Evolutionary conservation across 306 rosid species (phyloP), one percentile per base, ranked within the genome.

Genomic region (Prunus mongolica): DNA sequence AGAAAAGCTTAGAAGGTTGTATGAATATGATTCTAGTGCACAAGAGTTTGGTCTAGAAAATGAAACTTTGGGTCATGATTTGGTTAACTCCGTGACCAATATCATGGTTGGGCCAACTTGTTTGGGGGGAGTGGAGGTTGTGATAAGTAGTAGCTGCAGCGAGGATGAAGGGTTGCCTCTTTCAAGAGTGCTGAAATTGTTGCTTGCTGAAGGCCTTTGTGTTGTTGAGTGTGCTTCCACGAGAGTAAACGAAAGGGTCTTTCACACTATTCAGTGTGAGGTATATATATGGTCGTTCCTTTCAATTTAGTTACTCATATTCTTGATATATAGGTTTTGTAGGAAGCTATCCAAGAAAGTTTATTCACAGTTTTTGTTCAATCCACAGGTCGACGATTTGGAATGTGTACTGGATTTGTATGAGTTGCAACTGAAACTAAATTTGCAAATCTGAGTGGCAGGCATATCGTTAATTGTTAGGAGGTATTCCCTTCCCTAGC

Each of bases 1-100:
- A 76, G 91, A 89, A 74, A 80, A 68, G 74, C 82, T 89, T 11
- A 84, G 75, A 82, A 86, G 56, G 71, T 34, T 71, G 44, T 27
- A 70, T 25, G 68, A 22, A 34, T 49, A 46, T 63, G 46, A 38
- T 52, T 69, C 66, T 32, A 75, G 34, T 13, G 69, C 15, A 38
- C 69, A 13, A 41, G 47, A 52, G 47, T 34, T 20, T 27, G 7
- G 62, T 30, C 38, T 32, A 3, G 56, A 22, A 77, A 73, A n/a
- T 44, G 75, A 44, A 22, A 46, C 45, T 27, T 52, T 34, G 1
- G 72, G 61, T 24, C 57, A 12, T 5, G 28, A 20, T 60, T 78
- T 20, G 61, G 18, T 38, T 12, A 56, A 64, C 66, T 28, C 75
- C 44, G 44, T 34, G 44, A 34, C 8, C 44, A 6, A 34, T 41